Evolutionary conservation across 768 basidiomycete genomes (phyloP), one percentile per base, ranked within the genome.

Genomic region (Amanita rubescens): DNA sequence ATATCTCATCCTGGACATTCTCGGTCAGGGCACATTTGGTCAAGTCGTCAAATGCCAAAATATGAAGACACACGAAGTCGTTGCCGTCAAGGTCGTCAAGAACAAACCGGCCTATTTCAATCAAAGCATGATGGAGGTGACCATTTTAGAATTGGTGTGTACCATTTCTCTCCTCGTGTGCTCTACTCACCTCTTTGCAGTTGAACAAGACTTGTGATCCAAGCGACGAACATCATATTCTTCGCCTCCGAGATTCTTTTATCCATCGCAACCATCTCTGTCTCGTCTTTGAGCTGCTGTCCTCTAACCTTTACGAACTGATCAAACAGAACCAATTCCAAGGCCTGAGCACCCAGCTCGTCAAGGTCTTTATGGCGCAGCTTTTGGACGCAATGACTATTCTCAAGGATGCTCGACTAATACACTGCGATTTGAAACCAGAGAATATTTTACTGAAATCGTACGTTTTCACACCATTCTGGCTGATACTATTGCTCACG

Each of bases 281-380:
- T 69, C 87, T 99, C 59, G 95, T 98, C 51, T 98, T 98, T 63
- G 95, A 99, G 69, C 79, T 97, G 45, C 80, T 99, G 9, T 94
- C 93, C 6, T 96, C 93, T 30, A 99, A 99, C 64, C 77, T 99
- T 53, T 99, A 98, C 74, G 96, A 99, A 69, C 80, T 99, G 65
- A 98, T 99, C 81, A 99, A 99, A 75, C 96, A 99, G 72, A 99
- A 99, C 69, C 92, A 94, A 66, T 99, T 98, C 78, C 90, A 96
- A 68, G 96, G 96, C 2, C 74, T 99, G 42, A 91, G 88, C 69
- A 95, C 94, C 5, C 91, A 94, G 65, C 85, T 99, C 46, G 96
- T 99, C 65, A 95, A 98, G 65, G 96, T 99, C 42, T 99, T 99
- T 67, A 98, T 95, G 59, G 89, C 90, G 0, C 96, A 99, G 68